A percentile compares a stretch with the other conserved stretches of the same genome.
phyloP scores from a whole-genome alignment of 805 yeast genomes.

The Saccharomyces kudriavzevii region DNA sequence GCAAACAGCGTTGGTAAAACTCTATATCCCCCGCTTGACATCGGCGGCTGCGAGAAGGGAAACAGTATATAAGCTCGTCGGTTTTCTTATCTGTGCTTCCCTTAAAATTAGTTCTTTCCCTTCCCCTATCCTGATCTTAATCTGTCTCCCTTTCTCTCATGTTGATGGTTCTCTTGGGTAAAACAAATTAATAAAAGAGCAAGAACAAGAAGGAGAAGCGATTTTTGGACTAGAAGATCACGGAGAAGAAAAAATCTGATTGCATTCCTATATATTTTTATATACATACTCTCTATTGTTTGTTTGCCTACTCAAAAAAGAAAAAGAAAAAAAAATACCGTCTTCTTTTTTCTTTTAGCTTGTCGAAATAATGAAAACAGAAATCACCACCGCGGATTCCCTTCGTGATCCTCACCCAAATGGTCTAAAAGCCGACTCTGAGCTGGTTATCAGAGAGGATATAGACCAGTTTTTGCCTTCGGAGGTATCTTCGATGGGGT shows the following conservation, averaged over 20 bases:
- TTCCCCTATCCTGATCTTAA: neutral
- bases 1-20: neutral
- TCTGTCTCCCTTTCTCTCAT: neutral
- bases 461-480: constrained; percentile 16
- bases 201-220: neutral
- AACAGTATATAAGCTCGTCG: neutral
- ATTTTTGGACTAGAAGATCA: neutral
- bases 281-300: neutral
- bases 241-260: neutral
- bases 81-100: neutral
- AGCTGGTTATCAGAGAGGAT: constrained; percentile 12
- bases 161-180: neutral
- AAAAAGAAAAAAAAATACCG: too few species aligned
- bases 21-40: neutral
- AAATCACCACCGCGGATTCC: neutral
- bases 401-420: neutral
- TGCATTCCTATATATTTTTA: neutral
- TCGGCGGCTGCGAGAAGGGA: neutral
- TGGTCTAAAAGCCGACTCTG: neutral
- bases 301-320: neutral
- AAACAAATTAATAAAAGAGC: neutral
- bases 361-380: neutral
- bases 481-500: constrained; percentile 19
- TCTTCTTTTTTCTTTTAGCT: neutral
- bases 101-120: neutral